Base-by-base conservation (phyloP, 148 eudicot species). In the Vaccinium myrtillus region DNA sequence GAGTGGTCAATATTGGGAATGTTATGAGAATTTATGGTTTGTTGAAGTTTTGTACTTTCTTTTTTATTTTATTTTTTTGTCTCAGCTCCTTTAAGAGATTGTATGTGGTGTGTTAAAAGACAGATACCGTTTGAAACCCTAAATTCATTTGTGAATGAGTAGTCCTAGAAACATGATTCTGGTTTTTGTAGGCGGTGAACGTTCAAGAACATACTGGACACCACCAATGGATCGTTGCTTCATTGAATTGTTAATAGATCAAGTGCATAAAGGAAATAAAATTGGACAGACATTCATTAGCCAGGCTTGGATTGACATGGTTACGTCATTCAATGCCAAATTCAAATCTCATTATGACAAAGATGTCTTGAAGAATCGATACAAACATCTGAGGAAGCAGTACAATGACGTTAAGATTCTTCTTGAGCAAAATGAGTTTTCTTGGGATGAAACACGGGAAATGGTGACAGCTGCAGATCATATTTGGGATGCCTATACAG, bases 121-220 rank as follows among this genome's bases (percentile, higher is more conserved):
- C 71, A 30, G 11, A 13, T 25, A 1, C 74, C 74, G 48, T 16
- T 69, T 18, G 13, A 9, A 83, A 75, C 12, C 19, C 32, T 54
- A 55, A 54, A 43, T 36, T 55, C 25, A 32, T 83, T 16, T 32
- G 8, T 39, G 8, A 51, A 53, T 1, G 16, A 70, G 43, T 43
- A 46, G 56, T 46, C 18, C n/a, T n/a, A 75, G 3, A 56, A 75
- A 75, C 19, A n/a, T 3, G 74, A 46, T 58, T 54, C 70, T 75
- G 19, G 36, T 67, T 74, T 80, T 74, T 85, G 78, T 71, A 88
- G 90, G 90, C 39, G 46, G 84, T 54, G 87, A 83, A 10, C 87
- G 90, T n/a, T 85, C 86, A 14, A 85, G 90, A 85, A 88, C 90
- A 85, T 86, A 83, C 83, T 88, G 90, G 90, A 88, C 90, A 16